Evolutionary conservation across 768 basidiomycete genomes (phyloP), one percentile per base, ranked within the genome.

Genomic region (Pleurotus cornucopiae): DNA sequence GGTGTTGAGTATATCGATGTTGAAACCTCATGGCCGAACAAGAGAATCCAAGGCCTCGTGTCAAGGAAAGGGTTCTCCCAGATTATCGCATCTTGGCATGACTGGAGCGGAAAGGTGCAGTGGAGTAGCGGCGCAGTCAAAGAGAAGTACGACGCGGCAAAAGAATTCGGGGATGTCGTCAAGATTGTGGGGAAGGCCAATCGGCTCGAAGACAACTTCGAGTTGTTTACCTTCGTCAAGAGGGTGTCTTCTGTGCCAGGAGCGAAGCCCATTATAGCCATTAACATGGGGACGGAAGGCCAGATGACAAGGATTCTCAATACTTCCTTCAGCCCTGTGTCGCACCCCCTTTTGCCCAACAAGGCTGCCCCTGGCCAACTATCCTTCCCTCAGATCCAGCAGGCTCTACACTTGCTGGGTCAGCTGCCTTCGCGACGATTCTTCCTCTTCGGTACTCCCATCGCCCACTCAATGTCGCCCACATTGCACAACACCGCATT

Each of bases 281-380:
- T 98, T 74, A 98, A 98, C 71, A 95, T 96, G 86, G 93, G 94
- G 14, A 65, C 77, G 14, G 81, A 84, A 47, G 97, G 97, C 11
- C 95, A 98, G 69, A 78, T 98, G 65, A 94, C 94, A 3, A 82
- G 97, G 25, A 80, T 98, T 52, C 76, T 97, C 57, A 96, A 96
- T 70, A 70, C 77, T 5, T 88, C 87, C 6, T 83, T 99, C 63
- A 94, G 87, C 38, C 96, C 96, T 12, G 84, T 98, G 44, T 91
- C 94, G 0, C 97, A 98, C 68, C 86, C 91, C 0, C 74, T 87
- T 4, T 80, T 96, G n/a, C 93, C 94, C 0, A 77, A 75, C 55
- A 84, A 86, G 59, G 92, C 96, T 0, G 97, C 95, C 0, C 95
- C 96, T 1, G 97, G 97, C 5, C 96, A 98, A 66, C 78, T 98